These are phyloP conservation scores for Meripilus lineatus DNA, from an alignment of 1,284 basidiomycete species.

Conservation along the genomic window DNA sequence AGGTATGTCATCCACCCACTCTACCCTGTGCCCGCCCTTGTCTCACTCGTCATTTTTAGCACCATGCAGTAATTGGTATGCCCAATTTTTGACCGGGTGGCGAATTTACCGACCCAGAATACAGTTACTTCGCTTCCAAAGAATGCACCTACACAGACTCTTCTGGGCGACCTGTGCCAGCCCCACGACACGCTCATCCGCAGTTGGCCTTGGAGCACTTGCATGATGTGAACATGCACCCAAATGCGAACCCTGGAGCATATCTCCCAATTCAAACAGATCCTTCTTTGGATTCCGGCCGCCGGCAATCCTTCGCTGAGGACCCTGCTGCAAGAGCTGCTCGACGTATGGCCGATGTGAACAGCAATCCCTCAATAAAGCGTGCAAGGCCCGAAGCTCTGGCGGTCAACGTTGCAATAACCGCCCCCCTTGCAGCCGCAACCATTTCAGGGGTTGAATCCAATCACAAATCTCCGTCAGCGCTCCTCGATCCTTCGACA, in stretches of 20 bases:
- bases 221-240: background rate
- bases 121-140: slow-evolving; percentile 75
- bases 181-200: slow-evolving; percentile 39
- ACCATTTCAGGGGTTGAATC: slow-evolving; percentile 25
- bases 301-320: slow-evolving; percentile 6
- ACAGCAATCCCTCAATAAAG: slow-evolving; percentile 18
- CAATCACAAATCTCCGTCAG: slow-evolving; percentile 10
- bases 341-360: slow-evolving; percentile 10
- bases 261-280: background rate
- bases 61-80: slow-evolving; percentile 77
- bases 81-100: slow-evolving; percentile 6
- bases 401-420: slow-evolving; percentile 4
- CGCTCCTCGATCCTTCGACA: slow-evolving; percentile 50
- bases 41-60: slow-evolving; percentile 36
- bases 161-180: slow-evolving; percentile 70
- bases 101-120: slow-evolving; percentile 1
- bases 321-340: background rate
- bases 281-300: background rate
- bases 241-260: background rate
- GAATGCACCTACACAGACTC: slow-evolving; percentile 76
- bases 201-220: slow-evolving; percentile 4
- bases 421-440: slow-evolving; percentile 35
- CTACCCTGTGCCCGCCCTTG: no score
- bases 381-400: slow-evolving; percentile 12
- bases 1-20: slow-evolving; percentile 54